Base-by-base conservation (phyloP, 108 stramenopile genomes). In the Epipyxis sp. region DNA sequence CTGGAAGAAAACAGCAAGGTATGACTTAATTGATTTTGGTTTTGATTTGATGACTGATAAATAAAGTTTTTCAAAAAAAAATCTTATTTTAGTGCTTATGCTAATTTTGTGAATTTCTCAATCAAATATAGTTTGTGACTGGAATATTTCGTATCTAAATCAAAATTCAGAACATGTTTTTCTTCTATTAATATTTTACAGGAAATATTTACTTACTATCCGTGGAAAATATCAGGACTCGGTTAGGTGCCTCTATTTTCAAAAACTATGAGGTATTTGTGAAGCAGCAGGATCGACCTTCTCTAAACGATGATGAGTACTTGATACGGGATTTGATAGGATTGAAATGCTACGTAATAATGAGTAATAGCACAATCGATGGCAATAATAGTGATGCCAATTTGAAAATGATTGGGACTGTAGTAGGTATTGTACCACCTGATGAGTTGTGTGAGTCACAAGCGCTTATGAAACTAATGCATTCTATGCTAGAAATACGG, bases 351-450 rank as follows among this genome's bases (percentile, higher is more conserved):
- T 65, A 65, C 34, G 34, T 65, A 6, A 6, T 3, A 65, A 29
- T 13, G 25, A 13, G 46, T 50, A 50, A 50, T 6, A 50, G n/a
- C n/a, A n/a, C n/a, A 50, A 50, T 6, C 6, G 6, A 20, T 13
- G 46, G 46, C 13, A 50, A 20, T 13, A 50, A 20, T 50, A 50
- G 46, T 50, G 61, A 65, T 65, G 61, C 10, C 25, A 25, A 29
- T 65, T 65, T 37, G 61, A 10, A 29, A 65, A 3, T 6, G 61
- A 32, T 6, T 37, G 61, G 34, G 30, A 65, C 20, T 6, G 61
- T 65, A 25, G 61, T 35, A 25, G 61, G 61, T 29, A 32, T 65
- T 32, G 61, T 65, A 32, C 61, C 61, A 32, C 61, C 61, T 6
- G 61, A 65, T 3, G 61, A 65, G 34, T 32, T 65, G 13, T 29